A percentile compares a stretch with the other conserved stretches of the same genome.
Evolutionary conservation across 352 stramenopile species (phyloP).

Genomic region (Globisporangium iwayamae): DNA sequence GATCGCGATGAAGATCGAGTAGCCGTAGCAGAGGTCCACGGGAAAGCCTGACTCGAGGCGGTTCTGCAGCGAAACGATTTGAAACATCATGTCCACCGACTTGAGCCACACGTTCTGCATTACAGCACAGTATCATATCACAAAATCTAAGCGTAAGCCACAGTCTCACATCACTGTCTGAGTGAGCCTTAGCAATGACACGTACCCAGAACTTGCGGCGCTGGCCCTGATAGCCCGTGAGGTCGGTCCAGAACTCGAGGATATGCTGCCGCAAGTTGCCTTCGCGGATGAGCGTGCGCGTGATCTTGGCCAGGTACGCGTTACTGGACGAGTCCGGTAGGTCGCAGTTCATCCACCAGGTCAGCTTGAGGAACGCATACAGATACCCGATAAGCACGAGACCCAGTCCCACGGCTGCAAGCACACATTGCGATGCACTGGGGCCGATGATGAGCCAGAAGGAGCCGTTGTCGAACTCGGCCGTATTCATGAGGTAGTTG

Average conservation of each 20-base stretch:
- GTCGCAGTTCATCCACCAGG: conserved; percentile 21
- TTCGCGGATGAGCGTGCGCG: conserved; percentile 2
- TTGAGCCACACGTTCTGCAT: conserved; percentile 38
- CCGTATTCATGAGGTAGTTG: conserved; percentile 50
- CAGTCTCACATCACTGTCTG: neutral
- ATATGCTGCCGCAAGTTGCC: neutral
- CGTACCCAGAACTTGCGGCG: conserved; percentile 47
- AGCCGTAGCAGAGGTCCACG: conserved; percentile 22
- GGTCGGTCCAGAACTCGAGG: conserved; percentile 20
- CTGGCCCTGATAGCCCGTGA: conserved; percentile 25
- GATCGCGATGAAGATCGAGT: conserved; percentile 22
- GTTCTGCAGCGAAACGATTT: conserved; percentile 23
- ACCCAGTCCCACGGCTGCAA: conserved; percentile 20
- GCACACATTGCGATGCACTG: conserved; percentile 12
- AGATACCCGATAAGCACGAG: conserved; percentile 24
- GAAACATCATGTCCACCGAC: conserved; percentile 22
- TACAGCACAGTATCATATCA: neutral
- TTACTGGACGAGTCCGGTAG: conserved; percentile 9
- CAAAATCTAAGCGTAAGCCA: neutral
- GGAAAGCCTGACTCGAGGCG: conserved; percentile 36
- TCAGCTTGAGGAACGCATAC: conserved; percentile 28
- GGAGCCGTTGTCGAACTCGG: conserved; percentile 35
- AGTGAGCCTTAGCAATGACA: neutral
- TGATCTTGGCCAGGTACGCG: conserved; percentile 4
- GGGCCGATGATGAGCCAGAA: conserved; percentile 42